A percentile compares a stretch with the other conserved stretches of the same genome.
Conservation (phyloP, 2,329 filamentous ascomycete genomes). For the Hypomyces perniciosus region DNA sequence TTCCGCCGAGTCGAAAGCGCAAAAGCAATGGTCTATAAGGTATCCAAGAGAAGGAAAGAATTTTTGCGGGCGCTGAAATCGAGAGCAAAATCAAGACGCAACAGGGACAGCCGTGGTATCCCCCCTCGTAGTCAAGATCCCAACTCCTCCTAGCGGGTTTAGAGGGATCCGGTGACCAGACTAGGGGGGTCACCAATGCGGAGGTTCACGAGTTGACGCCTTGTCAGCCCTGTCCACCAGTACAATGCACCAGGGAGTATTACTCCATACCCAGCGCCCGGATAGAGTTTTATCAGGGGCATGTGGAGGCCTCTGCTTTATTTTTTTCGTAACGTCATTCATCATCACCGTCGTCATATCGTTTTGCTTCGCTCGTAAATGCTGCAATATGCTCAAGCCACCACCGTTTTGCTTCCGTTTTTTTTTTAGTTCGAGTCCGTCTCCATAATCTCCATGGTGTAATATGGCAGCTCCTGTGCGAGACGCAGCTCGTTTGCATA, state of each 20-base stretch:
- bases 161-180: no score
- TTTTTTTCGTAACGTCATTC: conserved; percentile 10
- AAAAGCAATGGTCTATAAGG: conserved; percentile 22
- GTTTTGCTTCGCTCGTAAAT: conserved; percentile 1
- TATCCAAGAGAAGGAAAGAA: conserved; percentile 16
- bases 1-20: conserved; percentile 1
- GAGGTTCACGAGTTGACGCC: no score
- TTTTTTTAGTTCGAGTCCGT: conserved; percentile 31
- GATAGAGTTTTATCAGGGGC: conserved; percentile 2
- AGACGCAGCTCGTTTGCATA: conserved; percentile 35
- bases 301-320: neutral
- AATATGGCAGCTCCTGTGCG: conserved; percentile 46
- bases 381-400: neutral
- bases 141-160: no score
- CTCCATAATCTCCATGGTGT: conserved; percentile 46
- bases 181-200: no score
- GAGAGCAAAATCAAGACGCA: conserved; percentile 12
- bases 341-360: conserved; percentile 4
- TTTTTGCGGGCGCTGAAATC: neutral
- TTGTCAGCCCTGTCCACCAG: conserved; percentile 17
- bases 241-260: neutral
- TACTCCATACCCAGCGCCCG: neutral
- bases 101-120: conserved; percentile 2
- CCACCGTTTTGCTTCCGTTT: neutral
- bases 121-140: neutral